Evolutionary conservation across 2,329 filamentous ascomycete species (phyloP), one percentile per base, ranked within the genome.

Genomic region (Xylaria sp.): DNA sequence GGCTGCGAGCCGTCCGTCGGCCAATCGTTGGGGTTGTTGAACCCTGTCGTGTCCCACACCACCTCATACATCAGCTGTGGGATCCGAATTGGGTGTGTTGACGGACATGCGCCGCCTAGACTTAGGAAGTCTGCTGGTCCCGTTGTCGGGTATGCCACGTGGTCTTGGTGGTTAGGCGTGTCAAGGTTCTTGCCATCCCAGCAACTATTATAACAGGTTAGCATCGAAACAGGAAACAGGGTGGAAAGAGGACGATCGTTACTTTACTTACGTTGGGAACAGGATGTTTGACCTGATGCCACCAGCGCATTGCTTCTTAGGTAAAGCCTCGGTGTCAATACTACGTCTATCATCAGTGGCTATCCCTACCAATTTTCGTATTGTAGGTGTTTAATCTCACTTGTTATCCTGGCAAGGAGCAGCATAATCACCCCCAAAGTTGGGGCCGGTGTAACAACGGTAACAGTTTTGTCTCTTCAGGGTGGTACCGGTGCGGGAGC

Each of bases 131-230:
- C 80, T 71, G 86, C 82, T 1, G 81, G 78, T 0, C 79, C 80
- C 10, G 53, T 76, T 68, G 66, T 77, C 2, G 85, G 85, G 68
- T 86, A 87, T 4, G 81, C 77, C 66, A 87, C 79, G 72, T 87
- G 86, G 53, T 77, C 83, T 62, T 80, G 80, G 75, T 86, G 83
- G 74, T 86, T 80, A 0, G 78, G 66, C 15, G 80, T 78, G 72
- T 86, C 84, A 50, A 83, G 69, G 69, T 85, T 80, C 55, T 78
- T 78, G 20, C 85, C 85, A 61, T 87, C 80, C 85, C 85, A 87
- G 79, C 85, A 87, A n/a, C 72, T 73, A 15, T 9, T 87, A 15
- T 31, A 22, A 81, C 74, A 86, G 84, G 65, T 42, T n/a, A 57
- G 47, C 5, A 44, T 1, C 2, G 20, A 25, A 22, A 44, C n/a